Evolutionary conservation across 495 filamentous ascomycete genomes (phyloP), one percentile per base, ranked within the genome.

Genomic region (Penicillium ucsense): DNA sequence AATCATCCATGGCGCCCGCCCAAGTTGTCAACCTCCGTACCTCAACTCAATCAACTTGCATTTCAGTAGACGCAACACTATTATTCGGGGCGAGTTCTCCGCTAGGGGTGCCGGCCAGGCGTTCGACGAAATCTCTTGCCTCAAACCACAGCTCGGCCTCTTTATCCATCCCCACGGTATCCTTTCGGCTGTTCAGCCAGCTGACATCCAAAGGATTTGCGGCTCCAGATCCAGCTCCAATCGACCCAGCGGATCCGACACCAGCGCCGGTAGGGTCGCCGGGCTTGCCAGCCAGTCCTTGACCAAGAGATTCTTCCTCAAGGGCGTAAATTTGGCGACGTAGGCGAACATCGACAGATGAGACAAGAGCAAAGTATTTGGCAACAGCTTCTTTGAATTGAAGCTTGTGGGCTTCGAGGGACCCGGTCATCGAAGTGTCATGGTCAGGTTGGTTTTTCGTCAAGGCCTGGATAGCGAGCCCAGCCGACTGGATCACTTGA

Each of bases 171-270:
- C 81, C 85, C 10, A 90, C 82, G 31, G 80, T 82, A 52, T 84
- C 81, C 49, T 83, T 84, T 48, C 86, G 77, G 64, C 84, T 85
- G 56, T 95, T 95, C 57, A 95, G 67, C 79, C 82, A 84, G 43
- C 88, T 88, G 9, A 92, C 79, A 63, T 95, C 89, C 39, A 91
- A 65, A 11, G 65, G 64, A 41, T 68, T 66, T 10, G 60, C 41
- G 20, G 56, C 42, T 3, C 45, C 49, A 40, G 52, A 46, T 29
- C 37, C 43, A 12, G 55, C 50, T 2, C 54, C 47, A 4, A 48
- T 52, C 4, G 51, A 55, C 31, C 53, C 55, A 31, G 46, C 59
- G 10, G 57, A 49, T 38, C 46, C 39, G 10, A 40, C 31, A 5
- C 49, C 49, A 3, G 48, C 34, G 7, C 50, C 51, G 12, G 54